phyloP scores from a whole-genome alignment of 2,329 filamentous ascomycete genomes.

The Nannizziopsis arthrosporioides region DNA sequence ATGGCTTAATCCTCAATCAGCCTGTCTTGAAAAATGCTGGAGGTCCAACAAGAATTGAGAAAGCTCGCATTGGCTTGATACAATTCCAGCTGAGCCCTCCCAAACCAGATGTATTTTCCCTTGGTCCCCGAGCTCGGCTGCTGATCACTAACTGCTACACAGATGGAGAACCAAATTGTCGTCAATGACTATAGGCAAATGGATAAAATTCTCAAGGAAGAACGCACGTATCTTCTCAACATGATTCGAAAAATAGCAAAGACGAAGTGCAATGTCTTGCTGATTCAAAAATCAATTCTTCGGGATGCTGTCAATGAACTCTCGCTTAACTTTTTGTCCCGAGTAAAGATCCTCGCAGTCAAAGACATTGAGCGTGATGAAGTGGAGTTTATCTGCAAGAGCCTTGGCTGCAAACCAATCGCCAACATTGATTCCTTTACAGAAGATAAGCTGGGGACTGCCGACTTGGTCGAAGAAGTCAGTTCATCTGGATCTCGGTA shows the following conservation, averaged over 20 bases:
- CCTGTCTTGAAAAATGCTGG: constrained; percentile 86
- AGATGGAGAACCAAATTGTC: constrained; percentile 99
- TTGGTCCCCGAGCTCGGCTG: constrained; percentile 10
- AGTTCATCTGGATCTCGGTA: constrained; percentile 79
- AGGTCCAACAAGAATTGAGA: constrained; percentile 86
- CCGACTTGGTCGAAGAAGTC: constrained; percentile 87
- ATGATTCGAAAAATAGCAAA: constrained; percentile 99
- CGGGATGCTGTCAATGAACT: constrained; percentile 96
- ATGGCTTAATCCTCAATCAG: constrained; percentile 86
- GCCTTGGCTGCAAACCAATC: constrained; percentile 95
- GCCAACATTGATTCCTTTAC: constrained; percentile 97
- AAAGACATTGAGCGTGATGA: constrained; percentile 99
- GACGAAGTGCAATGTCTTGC: constrained; percentile 95
- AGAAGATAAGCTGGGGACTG: constrained; percentile 91
- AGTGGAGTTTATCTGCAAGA: constrained; percentile 99
- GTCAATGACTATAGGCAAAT: constrained; percentile 99
- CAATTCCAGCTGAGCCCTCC: constrained; percentile 98
- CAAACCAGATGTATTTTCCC: constrained; percentile 72
- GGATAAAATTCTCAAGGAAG: constrained; percentile 99
- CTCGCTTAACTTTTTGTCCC: constrained; percentile 91
- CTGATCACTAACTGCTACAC: constrained; percentile 17
- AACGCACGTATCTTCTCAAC: constrained; percentile 93
- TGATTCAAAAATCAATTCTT: constrained; percentile 98
- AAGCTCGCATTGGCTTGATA: constrained; percentile 91
- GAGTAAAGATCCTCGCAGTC: constrained; percentile 86